phyloP scores from a whole-genome alignment of 164 flowering plant genomes.

The Vitis rupestris region DNA sequence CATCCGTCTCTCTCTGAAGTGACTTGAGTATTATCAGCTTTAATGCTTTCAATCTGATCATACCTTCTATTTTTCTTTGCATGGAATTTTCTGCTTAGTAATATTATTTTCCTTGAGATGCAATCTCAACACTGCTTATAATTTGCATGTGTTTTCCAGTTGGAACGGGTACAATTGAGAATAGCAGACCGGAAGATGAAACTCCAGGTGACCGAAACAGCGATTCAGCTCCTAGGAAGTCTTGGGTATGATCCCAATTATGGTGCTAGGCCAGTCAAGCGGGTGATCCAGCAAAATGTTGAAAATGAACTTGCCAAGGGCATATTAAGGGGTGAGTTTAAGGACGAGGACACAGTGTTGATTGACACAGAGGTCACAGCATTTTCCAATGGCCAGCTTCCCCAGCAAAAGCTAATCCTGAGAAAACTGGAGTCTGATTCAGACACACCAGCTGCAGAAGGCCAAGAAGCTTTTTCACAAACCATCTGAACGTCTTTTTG shows the following conservation, averaged over 20 bases:
- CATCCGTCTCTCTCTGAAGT: too few relatives aligned
- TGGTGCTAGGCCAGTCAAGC: constrained; percentile 96
- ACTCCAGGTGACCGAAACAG: constrained; percentile 70
- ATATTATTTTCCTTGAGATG: not conserved
- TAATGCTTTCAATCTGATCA: too few relatives aligned
- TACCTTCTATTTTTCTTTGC: not conserved
- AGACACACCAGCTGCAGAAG: constrained; percentile 27
- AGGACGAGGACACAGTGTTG: constrained; percentile 74
- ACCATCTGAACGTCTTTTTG: constrained; percentile 8
- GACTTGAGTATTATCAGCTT: too few relatives aligned
- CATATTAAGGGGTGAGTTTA: constrained; percentile 87
- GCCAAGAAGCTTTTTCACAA: constrained; percentile 40
- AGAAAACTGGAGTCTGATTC: constrained; percentile 38
- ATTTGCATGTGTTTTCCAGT: constrained; percentile 36
- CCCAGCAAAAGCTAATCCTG: constrained; percentile 82
- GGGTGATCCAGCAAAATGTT: constrained; percentile 87
- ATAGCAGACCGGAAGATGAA: constrained; percentile 79
- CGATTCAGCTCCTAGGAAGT: constrained; percentile 70
- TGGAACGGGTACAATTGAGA: constrained; percentile 89
- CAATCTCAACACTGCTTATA: not conserved
- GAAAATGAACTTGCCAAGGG: constrained; percentile 97
- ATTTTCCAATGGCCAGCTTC: constrained; percentile 81
- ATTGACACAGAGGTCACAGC: constrained; percentile 85
- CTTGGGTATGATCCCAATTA: constrained; percentile 96
- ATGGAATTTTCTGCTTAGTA: not conserved